Evolutionary conservation across 305 asterid genomes (phyloP), one percentile per base, ranked within the genome.

Genomic region (Solanum hybrid): DNA sequence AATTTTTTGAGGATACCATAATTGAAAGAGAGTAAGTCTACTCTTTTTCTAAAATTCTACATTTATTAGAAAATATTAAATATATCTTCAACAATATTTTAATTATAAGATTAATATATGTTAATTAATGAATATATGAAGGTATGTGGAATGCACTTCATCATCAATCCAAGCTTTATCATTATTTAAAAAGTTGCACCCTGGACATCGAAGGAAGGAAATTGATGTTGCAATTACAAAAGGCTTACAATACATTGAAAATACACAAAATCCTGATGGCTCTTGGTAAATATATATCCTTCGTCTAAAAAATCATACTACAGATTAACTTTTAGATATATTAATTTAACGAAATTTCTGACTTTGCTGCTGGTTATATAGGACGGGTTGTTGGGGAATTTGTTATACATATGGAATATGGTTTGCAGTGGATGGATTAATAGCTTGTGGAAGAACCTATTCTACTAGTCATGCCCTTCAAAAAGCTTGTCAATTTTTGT

Each of bases 381-480:
- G 96, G 98, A 86, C 88, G 26, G 95, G 94, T 6, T 29, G 90
- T 88, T 95, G 97, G 96, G 98, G 97, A 9, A 90, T 94, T 29
- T 95, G 98, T 85, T 94, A 78, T 73, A 92, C 96, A 0, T 94
- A 92, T 73, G 98, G 93, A 5, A 93, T 93, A 16, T 93, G 91
- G 92, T 94, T 93, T 84, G 98, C 91, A 13, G 92, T 95, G 6
- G 94, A 89, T 3, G 98, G 93, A 5, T 87, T 95, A 76, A 92
- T 56, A 6, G 91, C 92, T 2, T 86, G 88, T 66, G 97, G 95
- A n/a, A 93, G 91, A 90, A 94, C 78, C 22, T 94, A 90, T 77
- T 36, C 86, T 2, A 93, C 91, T 38, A 91, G 92, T 71, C 60
- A 36, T 3, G 26, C 93, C 2, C 85, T 94, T 0, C 90, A 92